Percentiles rank a stretch among this genome's conserved stretches.
Evolutionary conservation across 768 basidiomycete species (phyloP).

Genomic region (Agrocybe chaxingu): DNA sequence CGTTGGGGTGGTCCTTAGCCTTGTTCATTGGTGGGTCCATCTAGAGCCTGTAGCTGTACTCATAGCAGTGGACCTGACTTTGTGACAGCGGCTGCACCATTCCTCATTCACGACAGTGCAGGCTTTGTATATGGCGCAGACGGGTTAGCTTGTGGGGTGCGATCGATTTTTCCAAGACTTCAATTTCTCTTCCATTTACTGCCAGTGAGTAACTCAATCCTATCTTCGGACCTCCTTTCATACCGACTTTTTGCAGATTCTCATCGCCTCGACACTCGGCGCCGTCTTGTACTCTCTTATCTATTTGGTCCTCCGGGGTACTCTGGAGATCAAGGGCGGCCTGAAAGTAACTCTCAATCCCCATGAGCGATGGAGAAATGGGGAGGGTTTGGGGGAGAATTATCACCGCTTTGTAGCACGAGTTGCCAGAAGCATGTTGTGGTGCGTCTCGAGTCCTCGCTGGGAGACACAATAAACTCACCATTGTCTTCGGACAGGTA

Average conservation of each 20-base stretch:
- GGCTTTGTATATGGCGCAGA: conserved; percentile 47
- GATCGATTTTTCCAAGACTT: conserved; percentile 33
- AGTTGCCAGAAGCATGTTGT: conserved; percentile 69
- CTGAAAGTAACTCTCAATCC: conserved; percentile 48
- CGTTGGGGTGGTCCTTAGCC: conserved; percentile 54
- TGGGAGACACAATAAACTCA: background rate
- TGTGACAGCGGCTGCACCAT: conserved; percentile 31
- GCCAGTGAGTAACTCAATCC: conserved; percentile 42
- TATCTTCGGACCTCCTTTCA: background rate
- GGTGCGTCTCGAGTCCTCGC: conserved; percentile 37
- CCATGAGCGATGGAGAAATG: conserved; percentile 38
- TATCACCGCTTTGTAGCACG: conserved; percentile 60
- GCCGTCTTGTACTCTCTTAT: conserved; percentile 56
- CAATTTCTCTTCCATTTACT: conserved; percentile 56
- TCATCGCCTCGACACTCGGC: conserved; percentile 53
- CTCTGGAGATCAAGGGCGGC: conserved; percentile 47
- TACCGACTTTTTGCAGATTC: conserved; percentile 37
- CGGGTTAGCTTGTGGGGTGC: conserved; percentile 52
- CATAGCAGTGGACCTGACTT: background rate
- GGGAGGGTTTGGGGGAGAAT: conserved; percentile 32
- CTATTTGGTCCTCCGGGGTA: conserved; percentile 61
- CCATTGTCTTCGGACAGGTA: conserved; percentile 38
- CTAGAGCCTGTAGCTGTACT: background rate
- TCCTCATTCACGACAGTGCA: conserved; percentile 24
- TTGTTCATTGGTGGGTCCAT: conserved; percentile 44